These are phyloP conservation scores for Ogataea trehalophila DNA, from an alignment of 805 yeast species.

Conservation along the genomic window DNA sequence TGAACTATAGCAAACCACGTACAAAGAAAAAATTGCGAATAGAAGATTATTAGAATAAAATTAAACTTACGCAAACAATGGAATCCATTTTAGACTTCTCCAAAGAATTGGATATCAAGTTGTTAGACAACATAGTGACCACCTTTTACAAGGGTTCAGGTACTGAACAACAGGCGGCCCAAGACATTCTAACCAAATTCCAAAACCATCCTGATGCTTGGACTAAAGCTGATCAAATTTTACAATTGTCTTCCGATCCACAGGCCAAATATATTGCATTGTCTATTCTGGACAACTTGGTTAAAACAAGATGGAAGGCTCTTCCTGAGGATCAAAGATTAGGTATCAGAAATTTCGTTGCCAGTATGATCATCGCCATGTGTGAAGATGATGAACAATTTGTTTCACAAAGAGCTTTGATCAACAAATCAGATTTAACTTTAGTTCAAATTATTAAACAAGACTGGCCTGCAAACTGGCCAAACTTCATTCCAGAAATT, in stretches of 20 bases:
- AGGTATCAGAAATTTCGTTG: slow-evolving; percentile 91
- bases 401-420: slow-evolving; percentile 69
- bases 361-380: slow-evolving; percentile 86
- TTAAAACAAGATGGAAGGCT: slow-evolving; percentile 90
- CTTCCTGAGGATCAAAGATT: slow-evolving; percentile 83
- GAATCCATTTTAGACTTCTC: slow-evolving; percentile 85
- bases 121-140: slow-evolving; percentile 80
- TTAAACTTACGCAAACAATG: slow-evolving; percentile 39
- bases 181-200: slow-evolving; percentile 65
- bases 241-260: slow-evolving; percentile 70
- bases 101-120: slow-evolving; percentile 71
- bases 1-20: no score
- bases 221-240: slow-evolving; percentile 87
- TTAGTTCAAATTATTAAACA: slow-evolving; percentile 91
- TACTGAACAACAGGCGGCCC: slow-evolving; percentile 67
- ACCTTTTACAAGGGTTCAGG: slow-evolving; percentile 81
- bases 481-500: slow-evolving; percentile 90
- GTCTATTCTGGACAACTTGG: slow-evolving; percentile 82
- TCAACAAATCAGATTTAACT: slow-evolving; percentile 90
- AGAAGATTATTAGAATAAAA: background rate
- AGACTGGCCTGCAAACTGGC: slow-evolving; percentile 99
- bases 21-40: background rate
- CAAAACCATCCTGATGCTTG: slow-evolving; percentile 95
- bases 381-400: slow-evolving; percentile 79
- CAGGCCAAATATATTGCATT: slow-evolving; percentile 92